Evolutionary conservation across 768 basidiomycete genomes (phyloP).

Genomic region (Panellus pusillus): DNA sequence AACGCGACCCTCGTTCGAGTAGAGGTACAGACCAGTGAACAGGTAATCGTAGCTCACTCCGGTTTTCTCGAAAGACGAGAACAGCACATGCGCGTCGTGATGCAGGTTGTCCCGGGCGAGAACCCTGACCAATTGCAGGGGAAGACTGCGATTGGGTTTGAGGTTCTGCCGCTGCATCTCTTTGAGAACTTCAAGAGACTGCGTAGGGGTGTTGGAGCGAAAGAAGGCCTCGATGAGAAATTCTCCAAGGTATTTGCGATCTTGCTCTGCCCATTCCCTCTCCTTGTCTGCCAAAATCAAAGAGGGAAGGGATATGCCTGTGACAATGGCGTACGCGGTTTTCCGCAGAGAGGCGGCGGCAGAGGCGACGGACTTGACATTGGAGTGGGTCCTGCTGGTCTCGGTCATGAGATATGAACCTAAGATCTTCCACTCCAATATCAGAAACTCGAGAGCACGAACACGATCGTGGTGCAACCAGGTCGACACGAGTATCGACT

Average conservation of each 20-base stretch:
- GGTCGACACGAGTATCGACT: conserved; percentile 37
- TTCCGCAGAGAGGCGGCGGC: conserved; percentile 29
- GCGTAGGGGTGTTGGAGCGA: conserved; percentile 29
- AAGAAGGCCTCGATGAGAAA: conserved; percentile 45
- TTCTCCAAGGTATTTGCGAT: conserved; percentile 33
- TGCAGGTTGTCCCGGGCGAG: conserved; percentile 42
- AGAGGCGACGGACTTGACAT: neutral
- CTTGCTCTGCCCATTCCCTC: conserved; percentile 26
- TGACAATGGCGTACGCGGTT: conserved; percentile 27
- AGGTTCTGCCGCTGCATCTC: conserved; percentile 40
- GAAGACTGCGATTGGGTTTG: conserved; percentile 27
- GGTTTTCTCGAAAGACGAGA: conserved; percentile 29
- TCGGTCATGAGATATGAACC: conserved; percentile 23
- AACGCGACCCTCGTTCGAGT: conserved; percentile 52
- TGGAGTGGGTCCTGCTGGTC: conserved; percentile 15
- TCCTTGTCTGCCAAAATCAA: conserved; percentile 25
- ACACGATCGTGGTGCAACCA: conserved; percentile 32
- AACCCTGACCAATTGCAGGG: conserved; percentile 39
- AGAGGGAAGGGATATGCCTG: conserved; percentile 34
- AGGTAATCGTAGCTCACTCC: conserved; percentile 27
- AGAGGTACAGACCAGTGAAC: conserved; percentile 51
- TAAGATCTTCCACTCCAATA: conserved; percentile 18
- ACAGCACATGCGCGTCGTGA: conserved; percentile 46
- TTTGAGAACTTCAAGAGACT: conserved; percentile 41
- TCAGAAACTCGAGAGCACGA: conserved; percentile 31